A percentile compares a stretch with the other conserved stretches of the same genome.
phyloP scores from a whole-genome alignment of 108 stramenopile species.

The Stephanodiscus triporus region DNA sequence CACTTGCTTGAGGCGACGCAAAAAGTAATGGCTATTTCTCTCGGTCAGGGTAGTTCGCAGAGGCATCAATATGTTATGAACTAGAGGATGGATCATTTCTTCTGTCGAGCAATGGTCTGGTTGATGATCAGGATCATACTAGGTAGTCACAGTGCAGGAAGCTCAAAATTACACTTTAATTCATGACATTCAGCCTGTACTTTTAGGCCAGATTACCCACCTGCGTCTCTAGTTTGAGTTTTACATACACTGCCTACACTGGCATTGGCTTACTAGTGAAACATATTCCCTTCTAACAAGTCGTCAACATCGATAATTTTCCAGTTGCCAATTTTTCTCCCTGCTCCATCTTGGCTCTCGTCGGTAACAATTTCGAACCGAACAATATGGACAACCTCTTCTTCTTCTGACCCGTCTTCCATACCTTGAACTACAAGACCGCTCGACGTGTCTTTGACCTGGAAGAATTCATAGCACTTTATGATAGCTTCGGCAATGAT shows the following conservation, averaged over 20 bases:
- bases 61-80: neutral
- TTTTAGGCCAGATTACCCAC: too few relatives aligned
- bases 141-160: too few relatives aligned
- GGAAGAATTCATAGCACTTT: slow-evolving; percentile 42
- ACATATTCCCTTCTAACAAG: slow-evolving; percentile 42
- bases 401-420: slow-evolving; percentile 33
- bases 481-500: slow-evolving; percentile 45
- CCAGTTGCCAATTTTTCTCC: slow-evolving; percentile 39
- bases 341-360: slow-evolving; percentile 17
- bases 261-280: slow-evolving; percentile 11
- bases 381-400: slow-evolving; percentile 45
- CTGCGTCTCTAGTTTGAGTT: too few relatives aligned
- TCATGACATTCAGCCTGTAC: too few relatives aligned
- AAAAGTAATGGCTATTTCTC: slow-evolving; percentile 34
- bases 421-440: slow-evolving; percentile 39
- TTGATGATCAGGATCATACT: neutral
- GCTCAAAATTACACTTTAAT: too few relatives aligned
- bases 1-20: slow-evolving; percentile 64
- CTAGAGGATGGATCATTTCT: neutral
- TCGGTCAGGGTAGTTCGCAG: neutral
- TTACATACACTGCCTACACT: neutral
- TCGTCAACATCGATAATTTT: slow-evolving; percentile 50
- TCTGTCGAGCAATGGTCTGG: neutral
- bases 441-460: slow-evolving; percentile 24
- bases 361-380: slow-evolving; percentile 53